Evolutionary conservation across 768 basidiomycete species (phyloP), one percentile per base, ranked within the genome.

Genomic region (Melanogaster broomeanus): DNA sequence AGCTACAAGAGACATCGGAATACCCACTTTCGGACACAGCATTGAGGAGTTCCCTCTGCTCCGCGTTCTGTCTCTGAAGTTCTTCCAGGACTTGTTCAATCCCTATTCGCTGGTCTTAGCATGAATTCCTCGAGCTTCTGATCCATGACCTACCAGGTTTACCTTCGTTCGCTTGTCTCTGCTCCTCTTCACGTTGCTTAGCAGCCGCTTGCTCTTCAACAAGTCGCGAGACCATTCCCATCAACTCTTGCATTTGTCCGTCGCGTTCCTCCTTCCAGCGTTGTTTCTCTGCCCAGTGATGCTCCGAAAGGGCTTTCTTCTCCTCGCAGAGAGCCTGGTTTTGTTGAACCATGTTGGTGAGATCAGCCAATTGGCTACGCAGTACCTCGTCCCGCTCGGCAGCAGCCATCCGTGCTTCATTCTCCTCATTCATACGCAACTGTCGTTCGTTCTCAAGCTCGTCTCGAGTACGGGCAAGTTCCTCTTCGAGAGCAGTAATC

Each of bases 321-420:
- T 75, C 71, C 27, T 81, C 78, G 31, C 78, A 77, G 43, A 78
- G 74, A 30, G 83, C 79, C 2, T 80, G 74, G 49, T 89, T 85
- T 51, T 85, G 83, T 49, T 87, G 82, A 13, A 92, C 74, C 47
- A 90, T 64, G 55, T 86, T 85, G 1, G 90, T 85, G 56, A 93
- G 80, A 52, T 92, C 89, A 5, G 65, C 71, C 13, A 93, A 67
- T 57, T 90, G 88, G 34, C 66, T 72, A 30, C 81, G 75, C 38
- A 88, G 65, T 8, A 70, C 76, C 13, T 86, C 83, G 54, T 85
- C 81, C 6, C 83, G 79, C 50, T 88, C 87, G 34, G 72, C 61
- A 30, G 74, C 72, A 42, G 85, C 87, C 61, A 89, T 86, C 28
- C 81, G 74, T 18, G 78, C 75, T 54, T 87, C 86, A 2, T 83